Base-by-base conservation (phyloP, 129 eudicot genomes). In the Helianthus tuberosus region DNA sequence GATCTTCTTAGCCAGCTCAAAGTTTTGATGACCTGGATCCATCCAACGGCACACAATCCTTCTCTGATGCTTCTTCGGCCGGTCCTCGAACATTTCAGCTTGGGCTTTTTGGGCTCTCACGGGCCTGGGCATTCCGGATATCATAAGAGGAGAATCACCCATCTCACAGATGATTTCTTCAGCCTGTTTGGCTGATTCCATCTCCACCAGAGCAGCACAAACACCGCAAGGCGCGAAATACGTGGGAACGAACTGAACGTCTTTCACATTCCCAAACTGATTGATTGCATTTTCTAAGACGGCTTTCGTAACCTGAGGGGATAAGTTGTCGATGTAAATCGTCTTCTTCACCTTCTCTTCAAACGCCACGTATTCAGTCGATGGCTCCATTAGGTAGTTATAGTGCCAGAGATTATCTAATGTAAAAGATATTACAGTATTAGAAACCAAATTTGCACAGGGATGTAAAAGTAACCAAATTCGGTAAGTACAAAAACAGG, bases 111-210 rank as follows among this genome's bases (percentile, higher is more conserved):
- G 74, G 11, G 86, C 96, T 68, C 96, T 86, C 16, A 88, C 89
- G n/a, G 98, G 96, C 84, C 98, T 86, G 11, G 96, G 98, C 98
- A 93, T 93, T 27, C 96, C 96, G 12, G 74, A 81, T 43, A 90
- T 81, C 98, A 89, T 90, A 62, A 93, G 81, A 0, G 96, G 96
- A 49, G 73, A 71, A 3, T 80, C 68, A 1, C 51, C 15, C 48
- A 81, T 68, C 62, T 71, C 85, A 3, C 4, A 36, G 0, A 90
- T 23, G 5, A 93, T 83, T 23, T 64, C 68, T 5, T 14, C 57
- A 8, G 96, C 96, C 81, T 82, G 90, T 55, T 74, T 77, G 20
- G 46, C 53, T 1, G 53, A 82, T 38, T 83, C 85, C 92, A 90
- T 76, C 75, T 88, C 96, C 64, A 90, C 96, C 60, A 93, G 67